A percentile compares a stretch with the other conserved stretches of the same genome.
phyloP scores from a whole-genome alignment of 106 monocot genomes.

The Acanthochlamys bracteata region DNA sequence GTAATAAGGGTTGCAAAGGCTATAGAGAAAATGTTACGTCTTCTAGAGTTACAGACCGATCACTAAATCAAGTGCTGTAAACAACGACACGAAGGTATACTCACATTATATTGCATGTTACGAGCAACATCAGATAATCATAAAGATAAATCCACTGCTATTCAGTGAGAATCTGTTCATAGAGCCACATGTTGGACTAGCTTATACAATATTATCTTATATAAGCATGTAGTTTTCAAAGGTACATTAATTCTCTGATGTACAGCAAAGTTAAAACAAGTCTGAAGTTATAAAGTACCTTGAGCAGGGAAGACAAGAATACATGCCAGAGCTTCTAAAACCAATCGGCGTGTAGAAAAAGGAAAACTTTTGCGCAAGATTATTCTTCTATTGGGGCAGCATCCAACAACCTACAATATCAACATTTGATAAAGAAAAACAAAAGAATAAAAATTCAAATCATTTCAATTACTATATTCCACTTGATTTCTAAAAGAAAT shows the following conservation, averaged over 20 bases:
- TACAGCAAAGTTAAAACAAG: too few species aligned
- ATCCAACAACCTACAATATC: constrained; percentile 18
- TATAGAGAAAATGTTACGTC: constrained; percentile 59
- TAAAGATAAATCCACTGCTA: too few species aligned
- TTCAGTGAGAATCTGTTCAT: too few species aligned
- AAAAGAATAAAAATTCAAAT: neutral
- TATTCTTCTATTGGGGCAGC: constrained; percentile 13
- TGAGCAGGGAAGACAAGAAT: constrained; percentile 43
- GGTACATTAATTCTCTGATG: too few species aligned
- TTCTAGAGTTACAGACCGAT: constrained; percentile 63
- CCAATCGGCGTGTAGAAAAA: constrained; percentile 31
- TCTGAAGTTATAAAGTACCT: constrained; percentile 86
- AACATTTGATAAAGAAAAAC: constrained; percentile 1
- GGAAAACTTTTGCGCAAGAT: constrained; percentile 17
- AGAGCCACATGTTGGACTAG: too few species aligned
- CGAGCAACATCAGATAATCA: too few species aligned
- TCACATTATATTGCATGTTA: too few species aligned
- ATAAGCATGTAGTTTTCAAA: too few species aligned
- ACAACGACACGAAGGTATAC: neutral
- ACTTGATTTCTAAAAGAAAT: too few species aligned
- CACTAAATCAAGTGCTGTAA: constrained; percentile 65
- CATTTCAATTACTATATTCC: neutral
- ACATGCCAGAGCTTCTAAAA: constrained; percentile 41
- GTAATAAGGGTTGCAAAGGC: constrained; percentile 66
- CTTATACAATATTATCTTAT: too few species aligned